Evolutionary conservation across 441 rosid species (phyloP).

Genomic region (Populus hybrid): DNA sequence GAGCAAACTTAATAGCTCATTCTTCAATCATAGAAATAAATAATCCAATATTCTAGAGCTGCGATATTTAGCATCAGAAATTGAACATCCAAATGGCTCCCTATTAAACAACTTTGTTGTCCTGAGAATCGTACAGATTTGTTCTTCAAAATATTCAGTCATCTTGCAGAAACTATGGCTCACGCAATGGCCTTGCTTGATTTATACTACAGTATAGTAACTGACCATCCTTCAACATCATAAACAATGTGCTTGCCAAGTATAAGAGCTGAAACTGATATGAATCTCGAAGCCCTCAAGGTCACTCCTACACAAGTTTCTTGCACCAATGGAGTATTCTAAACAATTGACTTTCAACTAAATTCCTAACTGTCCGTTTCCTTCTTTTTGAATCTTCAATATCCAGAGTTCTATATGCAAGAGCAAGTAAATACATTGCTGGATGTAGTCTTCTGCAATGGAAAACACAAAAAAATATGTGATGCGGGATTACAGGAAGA

Average conservation of each 20-base stretch:
- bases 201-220: neutral
- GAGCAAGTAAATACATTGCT: conserved; percentile 76
- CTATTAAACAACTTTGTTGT: neutral
- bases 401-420: conserved; percentile 94
- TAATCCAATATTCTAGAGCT: neutral
- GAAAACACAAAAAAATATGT: conserved; percentile 7
- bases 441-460: conserved; percentile 92
- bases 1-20: neutral
- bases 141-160: neutral
- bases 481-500: neutral
- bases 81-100: neutral
- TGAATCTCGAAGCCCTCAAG: neutral
- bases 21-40: conserved; percentile 13
- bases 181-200: conserved; percentile 1
- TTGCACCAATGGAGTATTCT: conserved; percentile 69
- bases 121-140: neutral
- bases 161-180: neutral
- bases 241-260: conserved; percentile 11
- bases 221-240: neutral
- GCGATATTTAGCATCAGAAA: neutral
- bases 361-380: conserved; percentile 47
- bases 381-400: conserved; percentile 78
- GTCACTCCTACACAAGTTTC: conserved; percentile 44
- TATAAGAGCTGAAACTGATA: conserved; percentile 14
- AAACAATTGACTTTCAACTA: conserved; percentile 39